phyloP scores from a whole-genome alignment of 805 yeast genomes.

The Starmera pachycereana region DNA sequence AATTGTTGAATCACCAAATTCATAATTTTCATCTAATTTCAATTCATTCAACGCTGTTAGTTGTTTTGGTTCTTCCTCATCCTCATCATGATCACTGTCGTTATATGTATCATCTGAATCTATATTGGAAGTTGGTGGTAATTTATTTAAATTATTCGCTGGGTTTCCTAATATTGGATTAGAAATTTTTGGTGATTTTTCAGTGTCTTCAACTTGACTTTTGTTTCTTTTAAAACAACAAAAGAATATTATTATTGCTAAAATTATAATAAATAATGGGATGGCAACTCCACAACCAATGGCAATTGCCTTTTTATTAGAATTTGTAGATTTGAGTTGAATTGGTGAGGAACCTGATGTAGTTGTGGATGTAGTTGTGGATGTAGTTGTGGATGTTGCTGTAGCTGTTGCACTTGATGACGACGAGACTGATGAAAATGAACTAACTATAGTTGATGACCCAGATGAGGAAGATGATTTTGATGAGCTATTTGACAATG shows the following conservation, averaged over 20 bases:
- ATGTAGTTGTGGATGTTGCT: conserved; percentile 8
- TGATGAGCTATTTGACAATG: conserved; percentile 1
- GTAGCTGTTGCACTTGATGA: conserved; percentile 16
- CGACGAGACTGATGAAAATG: conserved; percentile 8
- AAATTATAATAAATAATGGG: conserved; percentile 45
- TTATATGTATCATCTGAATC: conserved; percentile 23
- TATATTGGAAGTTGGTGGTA: conserved; percentile 11
- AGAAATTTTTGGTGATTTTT: conserved; percentile 24
- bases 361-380: conserved; percentile 16
- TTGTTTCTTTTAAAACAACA: conserved; percentile 39
- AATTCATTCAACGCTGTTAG: conserved; percentile 41
- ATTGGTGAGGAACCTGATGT: conserved; percentile 19
- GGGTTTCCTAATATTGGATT: conserved; percentile 28
- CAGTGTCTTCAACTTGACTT: conserved; percentile 20
- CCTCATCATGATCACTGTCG: conserved; percentile 20
- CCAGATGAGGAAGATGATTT: conserved; percentile 19
- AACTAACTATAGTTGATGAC: conserved; percentile 19
- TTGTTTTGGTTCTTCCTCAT: conserved; percentile 21
- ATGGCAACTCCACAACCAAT: conserved; percentile 87
- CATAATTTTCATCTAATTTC: conserved; percentile 32
- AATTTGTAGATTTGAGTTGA: conserved; percentile 9
- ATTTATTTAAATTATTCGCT: conserved; percentile 22
- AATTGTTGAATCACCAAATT: conserved; percentile 35
- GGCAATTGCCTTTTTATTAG: conserved; percentile 50
- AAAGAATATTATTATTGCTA: conserved; percentile 40